phyloP scores from a whole-genome alignment of 1,284 basidiomycete species.

The Stygiomarasmius scandens region DNA sequence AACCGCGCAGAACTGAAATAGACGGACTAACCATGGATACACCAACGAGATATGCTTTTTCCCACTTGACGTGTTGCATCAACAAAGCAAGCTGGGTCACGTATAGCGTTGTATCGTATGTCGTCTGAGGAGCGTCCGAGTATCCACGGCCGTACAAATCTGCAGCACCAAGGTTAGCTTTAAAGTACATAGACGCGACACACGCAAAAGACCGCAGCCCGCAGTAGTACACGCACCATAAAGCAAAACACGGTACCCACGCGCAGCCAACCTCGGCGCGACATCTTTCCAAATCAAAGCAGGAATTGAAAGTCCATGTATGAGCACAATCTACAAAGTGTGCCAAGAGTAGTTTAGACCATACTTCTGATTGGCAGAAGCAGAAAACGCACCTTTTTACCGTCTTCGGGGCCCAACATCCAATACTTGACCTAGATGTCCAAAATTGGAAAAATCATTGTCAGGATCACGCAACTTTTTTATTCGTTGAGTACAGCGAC shows the following conservation, averaged over 20 bases:
- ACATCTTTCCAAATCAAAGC: slow-evolving; percentile 75
- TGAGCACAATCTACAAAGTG: slow-evolving; percentile 60
- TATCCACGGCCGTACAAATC: slow-evolving; percentile 82
- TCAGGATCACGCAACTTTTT: slow-evolving; percentile 5
- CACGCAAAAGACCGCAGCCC: background rate
- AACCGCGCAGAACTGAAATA: background rate
- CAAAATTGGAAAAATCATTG: background rate
- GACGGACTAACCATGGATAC: slow-evolving; percentile 66
- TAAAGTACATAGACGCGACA: background rate
- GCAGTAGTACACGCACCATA: slow-evolving; percentile 54
- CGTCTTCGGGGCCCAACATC: slow-evolving; percentile 70
- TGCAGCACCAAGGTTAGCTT: slow-evolving; percentile 28
- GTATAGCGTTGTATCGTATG: slow-evolving; percentile 65
- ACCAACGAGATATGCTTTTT: slow-evolving; percentile 62
- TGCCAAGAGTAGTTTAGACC: background rate
- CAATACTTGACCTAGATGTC: slow-evolving; percentile 65
- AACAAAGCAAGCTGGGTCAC: slow-evolving; percentile 78
- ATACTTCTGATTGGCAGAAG: slow-evolving; percentile 1
- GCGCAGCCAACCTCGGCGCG: slow-evolving; percentile 59
- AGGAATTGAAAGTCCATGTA: slow-evolving; percentile 78
- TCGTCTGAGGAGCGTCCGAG: slow-evolving; percentile 70
- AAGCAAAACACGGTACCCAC: slow-evolving; percentile 73
- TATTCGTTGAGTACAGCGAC: background rate
- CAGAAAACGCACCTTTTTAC: slow-evolving; percentile 56
- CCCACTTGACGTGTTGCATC: slow-evolving; percentile 76